Evolutionary conservation across 2,329 filamentous ascomycete species (phyloP).

Genomic region (Aspergillus clavatus): DNA sequence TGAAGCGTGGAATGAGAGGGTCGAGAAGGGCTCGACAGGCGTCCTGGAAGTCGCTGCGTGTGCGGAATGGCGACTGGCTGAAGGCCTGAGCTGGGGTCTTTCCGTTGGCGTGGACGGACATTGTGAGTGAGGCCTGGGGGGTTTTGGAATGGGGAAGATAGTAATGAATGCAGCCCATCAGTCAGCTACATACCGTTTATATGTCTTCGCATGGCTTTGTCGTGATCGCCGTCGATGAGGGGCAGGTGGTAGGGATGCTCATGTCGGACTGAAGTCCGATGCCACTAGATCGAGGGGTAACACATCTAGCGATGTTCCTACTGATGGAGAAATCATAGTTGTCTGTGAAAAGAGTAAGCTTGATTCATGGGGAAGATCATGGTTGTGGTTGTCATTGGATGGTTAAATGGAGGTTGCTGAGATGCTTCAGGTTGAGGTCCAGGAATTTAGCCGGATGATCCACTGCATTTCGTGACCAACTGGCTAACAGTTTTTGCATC

Average conservation of each 20-base stretch:
- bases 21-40: conserved; percentile 62
- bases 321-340: not conserved
- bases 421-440: not conserved
- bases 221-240: not conserved
- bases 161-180: too few relatives aligned
- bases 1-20: conserved; percentile 68
- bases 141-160: not conserved
- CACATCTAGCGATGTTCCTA: not conserved
- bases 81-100: conserved; percentile 26
- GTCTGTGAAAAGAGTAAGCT: not conserved
- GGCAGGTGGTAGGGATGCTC: not conserved
- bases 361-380: not conserved
- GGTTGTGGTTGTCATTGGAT: not conserved
- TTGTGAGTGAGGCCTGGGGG: conserved; percentile 4
- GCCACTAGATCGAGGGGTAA: not conserved
- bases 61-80: conserved; percentile 23
- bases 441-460: not conserved
- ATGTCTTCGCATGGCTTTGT: not conserved
- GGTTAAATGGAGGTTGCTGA: not conserved
- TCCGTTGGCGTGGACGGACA: conserved; percentile 30
- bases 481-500: too few relatives aligned
- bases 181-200: too few relatives aligned
- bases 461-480: too few relatives aligned
- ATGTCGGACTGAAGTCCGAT: not conserved
- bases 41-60: conserved; percentile 47